Base-by-base conservation (phyloP, 805 yeast species). In the Ogataea nitratoaversa region DNA sequence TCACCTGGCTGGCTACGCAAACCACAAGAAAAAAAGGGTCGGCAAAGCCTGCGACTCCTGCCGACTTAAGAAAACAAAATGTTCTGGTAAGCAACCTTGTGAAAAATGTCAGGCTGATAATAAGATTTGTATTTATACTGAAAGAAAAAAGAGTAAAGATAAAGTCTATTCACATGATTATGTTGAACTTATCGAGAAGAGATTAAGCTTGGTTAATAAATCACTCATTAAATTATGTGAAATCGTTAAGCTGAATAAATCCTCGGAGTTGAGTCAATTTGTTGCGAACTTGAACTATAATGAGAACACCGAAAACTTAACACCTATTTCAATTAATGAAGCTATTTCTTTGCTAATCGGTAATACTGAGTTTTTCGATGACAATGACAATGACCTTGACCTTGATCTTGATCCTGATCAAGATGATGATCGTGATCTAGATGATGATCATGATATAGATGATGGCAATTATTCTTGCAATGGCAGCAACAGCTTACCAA, bases 21-120 rank as follows among this genome's bases (percentile, higher is more conserved):
- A 43, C 24, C 44, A 36, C 17, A 44, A 42, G 25, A 49, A 53
- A 42, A 78, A 77, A 59, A 75, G 84, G 44, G 83, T 78, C 3
- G 80, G 81, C 11, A 78, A 77, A 49, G 84, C 84, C 5, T 78
- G 84, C 48, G 83, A 78, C 52, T 70, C 74, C 38, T 78, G 84
- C 54, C 63, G 84, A 32, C 66, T 78, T 41, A 78, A 78, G 52
- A 78, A 78, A 60, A 78, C 82, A 5, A 78, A 78, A 46, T 78
- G 84, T 55, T 78, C 77, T 42, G 84, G 84, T 17, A 68, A 70
- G 36, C 74, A 74, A 46, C 84, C 84, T 1, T 78, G 84, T 49
- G 69, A 71, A 28, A 67, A 75, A 40, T 78, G 84, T 52, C 54
- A 66, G 8, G 60, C 66, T 8, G 82, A 77, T 47, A 78, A 78